Evolutionary conservation across 1,284 basidiomycete genomes (phyloP), one percentile per base, ranked within the genome.

Genomic region (Mycena citricolor): DNA sequence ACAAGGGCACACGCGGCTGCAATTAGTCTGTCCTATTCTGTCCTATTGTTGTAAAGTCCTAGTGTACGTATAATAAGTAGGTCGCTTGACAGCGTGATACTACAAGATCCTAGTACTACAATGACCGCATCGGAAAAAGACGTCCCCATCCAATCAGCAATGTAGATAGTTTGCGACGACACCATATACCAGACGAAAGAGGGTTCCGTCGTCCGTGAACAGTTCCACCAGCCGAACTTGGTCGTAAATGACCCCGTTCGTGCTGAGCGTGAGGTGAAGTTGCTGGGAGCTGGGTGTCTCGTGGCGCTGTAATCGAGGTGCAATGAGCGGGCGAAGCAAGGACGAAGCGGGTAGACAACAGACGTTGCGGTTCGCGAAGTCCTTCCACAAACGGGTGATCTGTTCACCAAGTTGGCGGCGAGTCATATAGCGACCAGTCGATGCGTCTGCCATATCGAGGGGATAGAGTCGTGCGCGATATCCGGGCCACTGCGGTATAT

Each of bases 401-500:
- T 52, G 42, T 0, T 35, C 43, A 7, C 51, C 51, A n/a, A 52
- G 24, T 12, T 26, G 19, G 11, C 43, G 46, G 14, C 47, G 47
- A 1, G 46, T 52, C 14, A 46, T 31, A 17, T 49, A 34, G 5
- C 43, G 26, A 10, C 40, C 19, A 10, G 35, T 52, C 13, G 13
- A 29, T 8, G 42, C 32, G 37, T 52, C 43, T 22, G 46, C 23
- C 16, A 52, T 36, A 12, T 21, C 41, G 5, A 52, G 39, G 19
- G 45, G 21, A 16, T 35, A 44, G 37, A 25, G 44, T 23, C 23
- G 29, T 26, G 31, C 31, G 14, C 39, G 30, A 13, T 51, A 52
- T n/a, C 50, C 50, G 7, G 50, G 50, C 50, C 50, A 52, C 45
- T 51, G 37, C 1, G 25, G 8, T 17, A 37, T 7, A 38, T 13